A percentile compares a stretch with the other conserved stretches of the same genome.
Conservation (phyloP, 345 rosid species). For the Eucalyptus sp. region DNA sequence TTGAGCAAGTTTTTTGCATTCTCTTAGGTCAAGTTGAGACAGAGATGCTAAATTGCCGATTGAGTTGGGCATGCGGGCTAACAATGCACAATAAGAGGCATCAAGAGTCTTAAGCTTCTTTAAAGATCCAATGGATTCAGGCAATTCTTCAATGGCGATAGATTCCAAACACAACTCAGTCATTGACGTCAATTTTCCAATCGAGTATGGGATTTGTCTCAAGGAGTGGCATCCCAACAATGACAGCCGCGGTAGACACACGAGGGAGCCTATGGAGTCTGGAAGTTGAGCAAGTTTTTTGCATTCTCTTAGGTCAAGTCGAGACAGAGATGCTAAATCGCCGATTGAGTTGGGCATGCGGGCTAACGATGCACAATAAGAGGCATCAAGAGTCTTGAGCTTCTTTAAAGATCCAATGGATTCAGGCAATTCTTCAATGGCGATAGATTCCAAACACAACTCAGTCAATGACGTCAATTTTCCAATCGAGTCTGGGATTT, state of each 20-base stretch:
- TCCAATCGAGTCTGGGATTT: too few relatives aligned
- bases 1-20: too few relatives aligned
- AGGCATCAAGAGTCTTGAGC: not conserved
- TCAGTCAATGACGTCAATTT: too few relatives aligned
- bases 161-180: too few relatives aligned
- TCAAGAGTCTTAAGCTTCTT: accelerated
- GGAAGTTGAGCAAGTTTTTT: not conserved
- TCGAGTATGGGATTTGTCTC: too few relatives aligned
- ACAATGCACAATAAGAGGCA: accelerated
- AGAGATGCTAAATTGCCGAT: too few relatives aligned
- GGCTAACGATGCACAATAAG: not conserved
- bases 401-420: not conserved
- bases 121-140: too few relatives aligned
- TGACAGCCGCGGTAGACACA: too few relatives aligned
- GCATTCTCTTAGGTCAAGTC: accelerated
- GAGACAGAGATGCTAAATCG: not conserved
- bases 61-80: accelerated
- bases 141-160: too few relatives aligned
- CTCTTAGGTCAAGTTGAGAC: accelerated
- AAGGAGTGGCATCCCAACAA: too few relatives aligned
- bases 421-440: not conserved
- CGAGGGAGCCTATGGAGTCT: too few relatives aligned
- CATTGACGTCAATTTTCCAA: too few relatives aligned
- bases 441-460: accelerated
- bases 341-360: not conserved